Conservation (phyloP, 2,329 filamentous ascomycete species). For the Fusarium humuli region DNA sequence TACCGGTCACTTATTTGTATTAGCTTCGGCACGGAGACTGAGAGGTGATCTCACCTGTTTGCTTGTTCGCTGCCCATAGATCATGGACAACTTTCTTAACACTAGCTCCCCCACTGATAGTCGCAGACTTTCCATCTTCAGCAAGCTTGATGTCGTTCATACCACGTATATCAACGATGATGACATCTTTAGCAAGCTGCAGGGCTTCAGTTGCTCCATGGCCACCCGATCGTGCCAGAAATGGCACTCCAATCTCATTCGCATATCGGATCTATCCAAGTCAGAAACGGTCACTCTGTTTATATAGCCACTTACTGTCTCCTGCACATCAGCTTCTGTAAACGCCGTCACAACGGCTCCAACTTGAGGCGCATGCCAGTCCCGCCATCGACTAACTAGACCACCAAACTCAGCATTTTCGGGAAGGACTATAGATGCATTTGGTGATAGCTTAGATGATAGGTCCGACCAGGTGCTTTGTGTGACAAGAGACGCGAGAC, state of each 20-base stretch:
- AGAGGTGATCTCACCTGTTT: constrained; percentile 16
- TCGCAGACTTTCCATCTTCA: neutral
- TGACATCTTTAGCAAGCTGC: constrained; percentile 12
- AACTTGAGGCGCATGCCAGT: constrained; percentile 31
- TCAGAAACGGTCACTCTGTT: neutral
- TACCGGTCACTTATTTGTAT: constrained; percentile 36
- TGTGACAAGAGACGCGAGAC: constrained; percentile 9
- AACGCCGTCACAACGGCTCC: constrained; percentile 15
- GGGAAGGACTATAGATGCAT: constrained; percentile 16
- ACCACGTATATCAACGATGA: constrained; percentile 21
- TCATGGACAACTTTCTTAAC: constrained; percentile 18
- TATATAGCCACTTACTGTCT: neutral
- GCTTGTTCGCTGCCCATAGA: constrained; percentile 23
- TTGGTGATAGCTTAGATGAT: constrained; percentile 10
- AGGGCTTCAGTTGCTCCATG: constrained; percentile 33
- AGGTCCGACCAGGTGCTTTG: constrained; percentile 18
- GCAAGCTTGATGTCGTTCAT: constrained; percentile 1
- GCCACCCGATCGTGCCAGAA: constrained; percentile 28
- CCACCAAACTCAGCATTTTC: neutral
- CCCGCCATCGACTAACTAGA: constrained; percentile 23
- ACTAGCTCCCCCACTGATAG: constrained; percentile 14
- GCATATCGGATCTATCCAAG: constrained; percentile 22
- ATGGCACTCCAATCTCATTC: constrained; percentile 8
- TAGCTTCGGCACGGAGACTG: neutral
- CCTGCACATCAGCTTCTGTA: constrained; percentile 28